Base-by-base conservation (phyloP, 768 basidiomycete species). In the Brasilioporus rufonigricans region DNA sequence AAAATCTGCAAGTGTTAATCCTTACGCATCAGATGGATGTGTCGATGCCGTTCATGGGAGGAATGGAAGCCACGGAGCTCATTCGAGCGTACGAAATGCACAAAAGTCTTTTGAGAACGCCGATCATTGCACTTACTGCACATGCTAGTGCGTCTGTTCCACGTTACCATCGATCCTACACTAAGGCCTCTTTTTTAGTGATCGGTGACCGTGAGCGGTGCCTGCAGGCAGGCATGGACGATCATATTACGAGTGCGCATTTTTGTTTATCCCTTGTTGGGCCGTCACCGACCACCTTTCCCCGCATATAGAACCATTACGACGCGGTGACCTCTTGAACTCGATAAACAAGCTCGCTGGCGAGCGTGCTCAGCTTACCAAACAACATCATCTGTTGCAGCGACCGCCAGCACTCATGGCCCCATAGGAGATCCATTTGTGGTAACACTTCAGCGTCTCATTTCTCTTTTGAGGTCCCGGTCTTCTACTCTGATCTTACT, bases 21-120 rank as follows among this genome's bases (percentile, higher is more conserved):
- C 56, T n/a, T 48, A 7, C 40, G 19, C 44, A 14, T 29, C 57
- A 96, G 91, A 98, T 98, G 96, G 95, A 98, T 64, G 89, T 97
- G 14, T 97, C 94, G 12, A 95, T 96, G 93, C 93, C 94, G 7
- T 88, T 95, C 73, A 98, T 98, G 93, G 94, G 95, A 47, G 95
- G 96, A 59, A 93, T 96, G 86, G 95, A 99, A 72, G 93, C 96
- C 1, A 99, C 97, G 0, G 88, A 93, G 60, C 77, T 92, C 53
- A 97, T 98, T 57, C 84, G 96, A 48, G 80, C 83, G 35, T 92
- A 86, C 66, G 96, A 98, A 74, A 74, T 80, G 67, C 80, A 86
- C 58, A 84, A 84, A 59, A 79, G 83, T 9, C 75, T 93, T 29
- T 67, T 82, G 16, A 80, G 85, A 2, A 92, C 85, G 7, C 96